Evolutionary conservation across 768 basidiomycete species (phyloP).

Genomic region (Dictyophora rubrovolvata): DNA sequence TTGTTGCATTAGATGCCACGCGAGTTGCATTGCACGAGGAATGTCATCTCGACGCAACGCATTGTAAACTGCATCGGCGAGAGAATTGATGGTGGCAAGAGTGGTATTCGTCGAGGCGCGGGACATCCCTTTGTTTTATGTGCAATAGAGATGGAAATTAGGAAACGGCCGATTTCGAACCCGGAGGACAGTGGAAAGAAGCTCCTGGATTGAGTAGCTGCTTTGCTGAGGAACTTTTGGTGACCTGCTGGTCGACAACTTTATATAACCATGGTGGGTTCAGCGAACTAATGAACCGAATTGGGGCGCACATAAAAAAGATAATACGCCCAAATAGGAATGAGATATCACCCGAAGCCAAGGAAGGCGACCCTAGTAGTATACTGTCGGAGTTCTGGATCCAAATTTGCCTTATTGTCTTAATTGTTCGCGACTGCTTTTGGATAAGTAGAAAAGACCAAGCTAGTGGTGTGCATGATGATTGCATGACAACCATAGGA

Average conservation of each 20-base stretch:
- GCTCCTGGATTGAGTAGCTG: too few relatives aligned
- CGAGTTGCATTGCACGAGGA: conserved; percentile 5
- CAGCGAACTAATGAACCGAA: background rate
- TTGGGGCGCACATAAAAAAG: background rate
- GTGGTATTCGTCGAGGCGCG: background rate
- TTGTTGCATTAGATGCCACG: conserved; percentile 6
- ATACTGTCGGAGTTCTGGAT: background rate
- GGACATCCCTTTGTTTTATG: background rate
- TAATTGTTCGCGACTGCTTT: background rate
- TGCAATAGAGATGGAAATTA: background rate
- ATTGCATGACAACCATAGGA: background rate
- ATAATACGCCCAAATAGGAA: background rate
- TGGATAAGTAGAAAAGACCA: background rate
- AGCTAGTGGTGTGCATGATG: background rate
- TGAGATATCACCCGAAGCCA: background rate
- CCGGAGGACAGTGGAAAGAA: too few relatives aligned
- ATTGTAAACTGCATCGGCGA: background rate
- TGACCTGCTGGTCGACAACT: background rate
- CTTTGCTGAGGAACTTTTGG: background rate
- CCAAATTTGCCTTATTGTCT: background rate
- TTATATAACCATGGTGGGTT: background rate
- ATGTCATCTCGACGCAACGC: background rate
- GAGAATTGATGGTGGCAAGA: background rate
- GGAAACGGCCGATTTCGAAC: too few relatives aligned
- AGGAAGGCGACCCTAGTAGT: background rate